Evolutionary conservation across 2,329 filamentous ascomycete genomes (phyloP), one percentile per base, ranked within the genome.

Genomic region (Huntiella omanensis): DNA sequence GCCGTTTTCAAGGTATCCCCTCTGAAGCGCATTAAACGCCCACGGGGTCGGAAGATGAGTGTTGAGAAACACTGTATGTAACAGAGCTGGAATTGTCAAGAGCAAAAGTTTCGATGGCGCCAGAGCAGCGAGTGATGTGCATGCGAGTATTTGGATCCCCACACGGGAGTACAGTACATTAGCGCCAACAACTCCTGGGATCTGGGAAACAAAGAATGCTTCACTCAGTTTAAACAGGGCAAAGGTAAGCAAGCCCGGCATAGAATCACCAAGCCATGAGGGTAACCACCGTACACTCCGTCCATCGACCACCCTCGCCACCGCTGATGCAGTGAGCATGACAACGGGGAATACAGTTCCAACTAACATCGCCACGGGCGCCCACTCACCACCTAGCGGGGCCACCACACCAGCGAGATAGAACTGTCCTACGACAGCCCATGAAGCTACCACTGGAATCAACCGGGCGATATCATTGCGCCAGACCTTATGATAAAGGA

Each of bases 361-460:
- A 1, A 67, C 58, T 58, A 94, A 85, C 0, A 80, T 87, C 46
- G 84, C 58, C 5, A 86, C 56, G 1, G 91, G 87, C 0, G 88
- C 91, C 56, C 73, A 73, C 5, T 70, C 64, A 12, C 78, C 75
- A 1, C 83, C 83, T 15, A 94, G 62, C 4, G 41, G 13, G 4
- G 65, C 68, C 60, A 83, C 92, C 57, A 72, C 65, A 46, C 69
- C 64, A 56, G 79, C 80, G n/a, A 91, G 60, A 40, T 77, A 68
- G 56, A 72, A 80, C 58, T 95, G 85, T 12, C 80, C 60, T 6
- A 73, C 65, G 1, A 87, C 87, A 17, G 83, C 73, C 63, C 77
- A 86, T 50, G 81, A 71, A 4, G 85, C 83, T 37, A 91, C 62
- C 6, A 92, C 62, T 3, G 86, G 82, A 4, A 91, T 65, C 51